Evolutionary conservation across 208 protist species (phyloP).

Genomic region (Acanthamoeba healyi): DNA sequence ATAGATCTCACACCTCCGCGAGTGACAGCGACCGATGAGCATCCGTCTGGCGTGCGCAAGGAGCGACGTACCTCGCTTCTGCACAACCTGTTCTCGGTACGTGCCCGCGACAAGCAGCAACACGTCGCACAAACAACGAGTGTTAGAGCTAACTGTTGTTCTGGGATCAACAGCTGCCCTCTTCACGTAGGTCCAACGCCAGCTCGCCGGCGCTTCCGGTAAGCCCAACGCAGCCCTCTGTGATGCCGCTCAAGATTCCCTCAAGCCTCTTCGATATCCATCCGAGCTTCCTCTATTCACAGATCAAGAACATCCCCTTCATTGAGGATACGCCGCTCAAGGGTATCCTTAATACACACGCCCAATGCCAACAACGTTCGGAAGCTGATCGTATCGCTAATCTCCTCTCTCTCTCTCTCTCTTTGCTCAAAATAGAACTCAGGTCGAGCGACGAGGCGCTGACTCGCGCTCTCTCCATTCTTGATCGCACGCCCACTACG

Average conservation of each 20-base stretch:
- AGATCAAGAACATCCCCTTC: constrained; percentile 70
- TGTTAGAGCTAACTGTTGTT: too few relatives aligned
- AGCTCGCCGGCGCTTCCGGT: background rate
- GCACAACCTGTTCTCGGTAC: constrained; percentile 38
- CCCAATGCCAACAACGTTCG: background rate
- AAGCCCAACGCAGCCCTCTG: background rate
- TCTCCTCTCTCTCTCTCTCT: background rate
- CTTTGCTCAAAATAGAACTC: constrained; percentile 24
- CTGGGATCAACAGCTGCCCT: background rate
- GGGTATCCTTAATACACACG: too few relatives aligned
- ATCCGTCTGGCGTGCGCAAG: background rate
- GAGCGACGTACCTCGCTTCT: constrained; percentile 33
- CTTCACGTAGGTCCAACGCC: background rate
- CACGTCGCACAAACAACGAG: too few relatives aligned
- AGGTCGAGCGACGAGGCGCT: constrained; percentile 15
- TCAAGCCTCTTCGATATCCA: constrained; percentile 56
- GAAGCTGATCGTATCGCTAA: background rate
- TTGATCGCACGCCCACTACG: constrained; percentile 37
- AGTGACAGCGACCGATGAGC: background rate
- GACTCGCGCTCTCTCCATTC: constrained; percentile 7
- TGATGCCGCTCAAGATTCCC: constrained; percentile 5
- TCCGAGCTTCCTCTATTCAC: constrained; percentile 65
- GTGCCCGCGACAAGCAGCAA: too few relatives aligned
- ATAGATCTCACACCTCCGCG: background rate
- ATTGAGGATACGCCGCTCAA: constrained; percentile 18